These are phyloP conservation scores for Aspergillus hortae DNA, from an alignment of 2,329 filamentous ascomycete genomes.

Conservation along the genomic window DNA sequence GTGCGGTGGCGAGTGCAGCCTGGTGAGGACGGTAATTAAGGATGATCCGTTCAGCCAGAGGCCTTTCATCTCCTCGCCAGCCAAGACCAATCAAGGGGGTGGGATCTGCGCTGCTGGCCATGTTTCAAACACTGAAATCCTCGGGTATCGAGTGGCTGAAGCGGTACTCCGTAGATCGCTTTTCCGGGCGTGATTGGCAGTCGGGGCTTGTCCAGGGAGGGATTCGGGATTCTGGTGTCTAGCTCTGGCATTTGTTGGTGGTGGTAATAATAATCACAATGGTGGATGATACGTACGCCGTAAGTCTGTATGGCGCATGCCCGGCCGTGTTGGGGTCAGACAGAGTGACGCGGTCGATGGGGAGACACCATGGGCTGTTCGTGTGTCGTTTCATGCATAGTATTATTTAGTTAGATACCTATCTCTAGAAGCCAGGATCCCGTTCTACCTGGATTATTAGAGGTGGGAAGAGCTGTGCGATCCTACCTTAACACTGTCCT, in stretches of 20 bases:
- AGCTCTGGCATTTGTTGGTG: neutral
- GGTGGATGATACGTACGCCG: neutral
- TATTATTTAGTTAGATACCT: too few species aligned
- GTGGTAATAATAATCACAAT: too few species aligned
- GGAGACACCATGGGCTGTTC: too few species aligned
- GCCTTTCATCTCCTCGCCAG: neutral
- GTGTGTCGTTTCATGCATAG: too few species aligned
- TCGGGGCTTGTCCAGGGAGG: neutral
- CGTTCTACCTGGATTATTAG: neutral
- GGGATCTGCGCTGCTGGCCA: slow-evolving; percentile 16
- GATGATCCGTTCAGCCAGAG: neutral
- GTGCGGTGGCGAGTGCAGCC: slow-evolving; percentile 16
- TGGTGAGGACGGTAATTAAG: neutral
- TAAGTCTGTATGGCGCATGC: slow-evolving; percentile 1
- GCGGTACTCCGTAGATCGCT: slow-evolving; percentile 8
- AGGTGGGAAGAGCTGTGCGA: neutral
- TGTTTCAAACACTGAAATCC: slow-evolving; percentile 17
- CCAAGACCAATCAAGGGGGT: slow-evolving; percentile 12
- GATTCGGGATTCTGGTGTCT: neutral
- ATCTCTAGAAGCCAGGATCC: too few species aligned
- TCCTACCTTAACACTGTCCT: neutral
- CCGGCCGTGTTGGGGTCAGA: slow-evolving; percentile 8
- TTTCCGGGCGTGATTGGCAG: neutral
- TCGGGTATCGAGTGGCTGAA: slow-evolving; percentile 13
- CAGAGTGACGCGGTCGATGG: slow-evolving; percentile 7